phyloP scores from a whole-genome alignment of 208 protist species.

The Sergeia podlipaevii region DNA sequence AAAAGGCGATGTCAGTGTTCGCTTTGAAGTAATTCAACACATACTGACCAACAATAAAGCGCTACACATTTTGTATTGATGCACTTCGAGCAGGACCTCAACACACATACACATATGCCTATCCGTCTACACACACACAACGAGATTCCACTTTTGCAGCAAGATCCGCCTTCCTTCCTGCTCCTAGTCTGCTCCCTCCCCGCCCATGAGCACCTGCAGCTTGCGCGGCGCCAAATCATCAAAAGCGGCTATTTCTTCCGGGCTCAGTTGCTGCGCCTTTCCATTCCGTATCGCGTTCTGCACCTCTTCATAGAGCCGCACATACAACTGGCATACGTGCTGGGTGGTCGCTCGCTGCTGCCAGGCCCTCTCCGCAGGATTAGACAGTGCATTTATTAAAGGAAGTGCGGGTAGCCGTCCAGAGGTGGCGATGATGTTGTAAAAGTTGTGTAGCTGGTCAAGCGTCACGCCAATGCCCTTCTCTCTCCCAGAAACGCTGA shows the following conservation, averaged over 20 bases:
- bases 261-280: neutral
- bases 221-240: conserved; percentile 52
- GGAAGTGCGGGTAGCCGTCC: conserved; percentile 49
- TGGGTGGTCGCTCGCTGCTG: conserved; percentile 21
- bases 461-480: conserved; percentile 22
- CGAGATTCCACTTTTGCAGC: too few relatives aligned
- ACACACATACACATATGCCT: too few relatives aligned
- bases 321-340: conserved; percentile 40
- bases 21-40: too few relatives aligned
- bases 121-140: too few relatives aligned
- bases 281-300: conserved; percentile 7
- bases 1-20: too few relatives aligned
- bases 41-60: too few relatives aligned
- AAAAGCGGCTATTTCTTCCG: neutral
- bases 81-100: too few relatives aligned
- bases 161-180: too few relatives aligned
- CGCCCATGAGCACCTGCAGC: conserved; percentile 34
- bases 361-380: conserved; percentile 15
- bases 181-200: too few relatives aligned
- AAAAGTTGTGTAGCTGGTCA: conserved; percentile 41
- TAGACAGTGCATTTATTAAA: conserved; percentile 34
- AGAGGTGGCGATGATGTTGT: conserved; percentile 40
- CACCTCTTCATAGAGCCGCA: conserved; percentile 20
- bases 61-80: too few relatives aligned
- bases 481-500: neutral